Evolutionary conservation across 345 rosid genomes (phyloP), one percentile per base, ranked within the genome.

Genomic region (Gossypium anomalum): DNA sequence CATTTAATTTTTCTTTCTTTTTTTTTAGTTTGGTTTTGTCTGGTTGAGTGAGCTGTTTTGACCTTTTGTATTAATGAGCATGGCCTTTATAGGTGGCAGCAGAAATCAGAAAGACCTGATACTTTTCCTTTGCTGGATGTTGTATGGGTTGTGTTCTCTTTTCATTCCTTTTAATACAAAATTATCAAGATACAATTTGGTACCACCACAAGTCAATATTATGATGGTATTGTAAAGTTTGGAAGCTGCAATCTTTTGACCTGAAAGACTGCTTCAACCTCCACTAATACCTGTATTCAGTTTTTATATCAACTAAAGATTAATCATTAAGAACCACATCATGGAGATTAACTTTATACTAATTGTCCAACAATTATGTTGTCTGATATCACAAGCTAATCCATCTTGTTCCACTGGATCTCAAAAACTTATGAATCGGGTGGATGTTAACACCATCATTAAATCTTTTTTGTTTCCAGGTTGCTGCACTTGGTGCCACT

Each of bases 401-500:
- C 47, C 48, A 63, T 9, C 60, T 16, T 68, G 67, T 76, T 67
- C 51, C 23, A 69, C 13, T n/a, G 12, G 53, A 16, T 25, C 20
- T 59, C 45, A 62, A n/a, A 34, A 70, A 52, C 63, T 67, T 58
- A 43, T 75, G 59, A 45, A 34, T 51, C 55, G 13, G 49, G 25
- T 5, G 38, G 60, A 44, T 64, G 16, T 49, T 23, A 49, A 60
- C 56, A 77, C 70, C 14, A 7, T 8, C 25, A 11, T 60, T 8
- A 59, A 34, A 25, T 13, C 64, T 61, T 4, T 22, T 61, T 34
- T 34, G 73, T 78, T 78, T 76, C 41, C 90, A 94, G 98, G 88
- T 88, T 71, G 90, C 97, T 43, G 95, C 93, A 60, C 92, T 94
- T 64, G 92, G 91, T 77, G 95, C 89, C 79, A 78, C 89, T 55